A percentile compares a stretch with the other conserved stretches of the same genome.
Evolutionary conservation across 2,329 filamentous ascomycete species (phyloP).

Genomic region (Aureobasidium sp.): DNA sequence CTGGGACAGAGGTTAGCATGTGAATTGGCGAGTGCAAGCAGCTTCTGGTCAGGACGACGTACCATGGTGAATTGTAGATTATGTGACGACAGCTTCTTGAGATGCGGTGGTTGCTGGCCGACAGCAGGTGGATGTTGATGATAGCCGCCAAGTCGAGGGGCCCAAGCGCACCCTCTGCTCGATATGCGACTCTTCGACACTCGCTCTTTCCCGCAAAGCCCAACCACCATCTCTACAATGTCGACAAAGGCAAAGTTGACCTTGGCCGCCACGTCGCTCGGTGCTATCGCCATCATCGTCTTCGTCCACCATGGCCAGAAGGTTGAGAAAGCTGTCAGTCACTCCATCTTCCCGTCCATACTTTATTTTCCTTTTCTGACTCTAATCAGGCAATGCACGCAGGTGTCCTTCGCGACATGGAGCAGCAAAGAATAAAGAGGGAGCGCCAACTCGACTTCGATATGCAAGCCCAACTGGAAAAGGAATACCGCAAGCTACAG

Average conservation of each 20-base stretch:
- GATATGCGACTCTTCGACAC: not conserved
- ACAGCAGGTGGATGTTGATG: constrained; percentile 3
- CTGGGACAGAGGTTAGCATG: constrained; percentile 39
- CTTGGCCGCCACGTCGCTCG: constrained; percentile 65
- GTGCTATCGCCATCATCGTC: constrained; percentile 66
- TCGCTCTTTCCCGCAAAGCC: not conserved
- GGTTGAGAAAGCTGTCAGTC: constrained; percentile 66
- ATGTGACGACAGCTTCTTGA: not conserved
- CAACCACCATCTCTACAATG: constrained; percentile 49
- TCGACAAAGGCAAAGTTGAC: constrained; percentile 86
- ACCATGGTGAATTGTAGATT: constrained; percentile 19
- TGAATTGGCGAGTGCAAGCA: not conserved
- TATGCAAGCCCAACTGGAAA: constrained; percentile 74
- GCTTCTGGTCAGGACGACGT: not conserved
- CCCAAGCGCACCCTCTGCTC: not conserved
- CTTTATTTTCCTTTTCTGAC: not conserved
- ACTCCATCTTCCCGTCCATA: constrained; percentile 13
- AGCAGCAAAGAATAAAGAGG: constrained; percentile 80
- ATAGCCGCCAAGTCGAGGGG: constrained; percentile 7
- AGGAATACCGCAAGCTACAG: constrained; percentile 85
- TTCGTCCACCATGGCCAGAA: constrained; percentile 88
- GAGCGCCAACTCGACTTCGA: constrained; percentile 94
- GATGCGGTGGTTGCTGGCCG: not conserved
- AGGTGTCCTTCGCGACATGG: constrained; percentile 88
- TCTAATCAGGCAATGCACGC: constrained; percentile 75